These are phyloP conservation scores for Iris macrosiphon DNA, from an alignment of 106 monocot species.

Conservation along the genomic window DNA sequence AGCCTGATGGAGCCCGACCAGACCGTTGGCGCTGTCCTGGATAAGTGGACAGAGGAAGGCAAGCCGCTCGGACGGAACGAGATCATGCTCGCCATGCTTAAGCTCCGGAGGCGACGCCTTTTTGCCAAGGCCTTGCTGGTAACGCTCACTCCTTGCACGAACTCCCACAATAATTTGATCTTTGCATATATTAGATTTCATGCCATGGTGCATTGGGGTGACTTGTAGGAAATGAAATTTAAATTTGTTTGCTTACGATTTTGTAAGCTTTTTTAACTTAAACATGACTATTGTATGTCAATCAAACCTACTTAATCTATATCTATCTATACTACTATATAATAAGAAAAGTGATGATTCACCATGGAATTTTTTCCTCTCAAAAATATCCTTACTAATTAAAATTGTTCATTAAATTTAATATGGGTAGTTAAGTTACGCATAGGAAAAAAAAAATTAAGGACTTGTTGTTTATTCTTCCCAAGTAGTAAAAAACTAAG, in stretches of 20 bases:
- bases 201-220: not conserved
- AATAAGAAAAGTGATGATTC: no score
- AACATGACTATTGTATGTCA: not conserved
- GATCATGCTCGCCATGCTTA: constrained; percentile 16
- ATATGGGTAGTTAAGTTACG: no score
- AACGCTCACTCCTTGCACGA: not conserved
- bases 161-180: not conserved
- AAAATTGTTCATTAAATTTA: no score
- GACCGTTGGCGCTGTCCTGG: constrained; percentile 25
- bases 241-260: no score
- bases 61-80: constrained; percentile 40
- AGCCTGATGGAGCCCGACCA: constrained; percentile 29
- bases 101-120: constrained; percentile 38
- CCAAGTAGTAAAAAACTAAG: no score
- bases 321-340: no score
- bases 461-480: no score
- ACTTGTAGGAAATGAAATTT: not conserved
- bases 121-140: constrained; percentile 74
- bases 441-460: no score
- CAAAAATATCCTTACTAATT: no score
- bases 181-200: not conserved
- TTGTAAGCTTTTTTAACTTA: not conserved
- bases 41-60: constrained; percentile 57
- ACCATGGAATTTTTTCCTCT: no score
- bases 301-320: not conserved